phyloP scores from a whole-genome alignment of 2,329 filamentous ascomycete genomes.

The Calonectria leucothoes region DNA sequence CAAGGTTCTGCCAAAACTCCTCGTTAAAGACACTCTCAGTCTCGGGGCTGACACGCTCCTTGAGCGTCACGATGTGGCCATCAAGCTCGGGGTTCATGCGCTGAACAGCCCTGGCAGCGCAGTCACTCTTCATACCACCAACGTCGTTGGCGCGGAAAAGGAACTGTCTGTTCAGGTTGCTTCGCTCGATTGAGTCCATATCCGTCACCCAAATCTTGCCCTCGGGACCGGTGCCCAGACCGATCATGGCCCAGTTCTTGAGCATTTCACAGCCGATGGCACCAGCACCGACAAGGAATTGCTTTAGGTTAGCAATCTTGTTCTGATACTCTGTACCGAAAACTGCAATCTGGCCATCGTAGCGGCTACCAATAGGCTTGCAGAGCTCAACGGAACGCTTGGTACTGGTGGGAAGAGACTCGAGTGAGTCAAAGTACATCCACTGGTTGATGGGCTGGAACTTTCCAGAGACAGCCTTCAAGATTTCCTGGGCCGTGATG shows the following conservation, averaged over 20 bases:
- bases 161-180: slow-evolving; percentile 97
- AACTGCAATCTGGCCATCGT: slow-evolving; percentile 97
- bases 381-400: slow-evolving; percentile 87
- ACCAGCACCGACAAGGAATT: slow-evolving; percentile 95
- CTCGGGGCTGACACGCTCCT: slow-evolving; percentile 90
- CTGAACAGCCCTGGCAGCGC: slow-evolving; percentile 88
- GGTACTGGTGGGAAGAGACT: slow-evolving; percentile 84
- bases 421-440: slow-evolving; percentile 98
- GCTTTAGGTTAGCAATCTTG: slow-evolving; percentile 88
- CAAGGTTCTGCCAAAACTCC: slow-evolving; percentile 86
- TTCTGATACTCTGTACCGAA: slow-evolving; percentile 95
- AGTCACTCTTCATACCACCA: slow-evolving; percentile 95
- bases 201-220: slow-evolving; percentile 95
- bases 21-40: slow-evolving; percentile 97
- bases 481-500: slow-evolving; percentile 90
- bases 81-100: slow-evolving; percentile 94
- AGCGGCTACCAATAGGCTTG: slow-evolving; percentile 85
- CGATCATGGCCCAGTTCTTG: slow-evolving; percentile 99
- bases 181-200: slow-evolving; percentile 99
- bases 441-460: slow-evolving; percentile 96
- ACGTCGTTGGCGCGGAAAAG: slow-evolving; percentile 94
- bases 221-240: slow-evolving; percentile 86
- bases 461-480: slow-evolving; percentile 98
- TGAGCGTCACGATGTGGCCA: slow-evolving; percentile 86
- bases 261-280: slow-evolving; percentile 99